Evolutionary conservation across 805 yeast genomes (phyloP), one percentile per base, ranked within the genome.

Genomic region (Isabelozyma pseudorhagii): DNA sequence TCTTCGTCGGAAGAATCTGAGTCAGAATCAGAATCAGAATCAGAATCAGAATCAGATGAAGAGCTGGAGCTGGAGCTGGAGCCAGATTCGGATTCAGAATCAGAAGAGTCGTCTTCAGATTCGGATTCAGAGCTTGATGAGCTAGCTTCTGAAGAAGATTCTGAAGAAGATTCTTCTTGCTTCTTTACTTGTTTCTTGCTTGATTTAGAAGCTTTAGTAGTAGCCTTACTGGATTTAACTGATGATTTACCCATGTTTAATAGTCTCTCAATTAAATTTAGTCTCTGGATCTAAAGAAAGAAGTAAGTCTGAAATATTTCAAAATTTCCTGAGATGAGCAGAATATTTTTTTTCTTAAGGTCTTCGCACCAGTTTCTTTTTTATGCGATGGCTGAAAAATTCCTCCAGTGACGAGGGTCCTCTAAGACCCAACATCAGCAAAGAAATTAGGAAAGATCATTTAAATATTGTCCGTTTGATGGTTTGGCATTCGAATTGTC

Each of bases 211-310:
- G 46, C 55, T 54, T 64, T 66, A 58, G 64, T 66, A 31, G 46
- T 52, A 44, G 53, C 62, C 56, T 62, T 64, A 50, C 62, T 50
- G 46, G 68, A 47, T 49, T 64, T 65, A 46, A 62, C 58, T 40
- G 69, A 56, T 53, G 74, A 56, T 60, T 72, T 73, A 55, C 74
- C 78, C 78, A 73, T 73, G 59, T 41, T 68, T 14, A 40, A 48
- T 41, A 38, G 6, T n/a, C 21, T 31, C 36, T 13, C 36, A 31
- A 31, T 31, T 31, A 13, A 31, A 10, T 31, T 9, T 31, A 31
- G n/a, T 31, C 5, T 31, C 36, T 31, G 36, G 36, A 31, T 31
- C 36, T 31, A 31, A 31, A 31, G 36, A 31, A 31, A 31, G 36
- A 31, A 31, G n/a, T 31, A 10, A 10, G n/a, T 9, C n/a, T 31